Conservation (phyloP, 2,329 filamentous ascomycete species). For the Mariannaea elegans region DNA sequence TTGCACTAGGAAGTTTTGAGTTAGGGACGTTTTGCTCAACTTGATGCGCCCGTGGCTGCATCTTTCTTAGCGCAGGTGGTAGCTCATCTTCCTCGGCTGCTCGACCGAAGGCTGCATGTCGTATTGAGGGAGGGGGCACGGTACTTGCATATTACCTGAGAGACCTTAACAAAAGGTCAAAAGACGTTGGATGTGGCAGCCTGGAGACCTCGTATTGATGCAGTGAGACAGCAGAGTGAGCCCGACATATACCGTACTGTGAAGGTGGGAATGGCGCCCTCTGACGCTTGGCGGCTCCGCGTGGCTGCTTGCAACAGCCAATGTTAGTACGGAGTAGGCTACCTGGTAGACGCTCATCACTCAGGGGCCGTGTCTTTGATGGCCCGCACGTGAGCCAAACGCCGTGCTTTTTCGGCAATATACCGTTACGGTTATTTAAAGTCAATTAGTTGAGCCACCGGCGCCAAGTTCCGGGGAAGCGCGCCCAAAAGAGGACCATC, state of each 20-base stretch:
- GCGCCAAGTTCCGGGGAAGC: constrained; percentile 8
- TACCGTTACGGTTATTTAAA: neutral
- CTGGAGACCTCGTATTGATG: neutral
- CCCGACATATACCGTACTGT: too few relatives aligned
- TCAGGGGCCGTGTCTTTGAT: too few relatives aligned
- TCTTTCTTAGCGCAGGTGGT: neutral
- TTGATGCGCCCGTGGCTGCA: neutral
- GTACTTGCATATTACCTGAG: neutral
- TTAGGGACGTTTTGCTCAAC: neutral
- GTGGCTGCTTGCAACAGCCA: neutral
- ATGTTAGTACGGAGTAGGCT: neutral
- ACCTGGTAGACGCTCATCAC: neutral
- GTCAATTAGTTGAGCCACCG: neutral
- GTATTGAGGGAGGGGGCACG: neutral
- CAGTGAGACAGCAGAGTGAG: neutral
- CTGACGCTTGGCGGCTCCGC: neutral
- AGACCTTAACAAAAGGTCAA: too few relatives aligned
- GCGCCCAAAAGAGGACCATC: neutral
- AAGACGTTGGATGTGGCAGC: neutral
- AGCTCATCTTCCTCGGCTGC: neutral
- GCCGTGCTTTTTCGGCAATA: neutral
- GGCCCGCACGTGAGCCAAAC: too few relatives aligned
- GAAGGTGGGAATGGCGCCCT: neutral
- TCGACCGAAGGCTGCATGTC: neutral
- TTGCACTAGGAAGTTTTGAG: neutral